These are phyloP conservation scores for Solanum piurae DNA, from an alignment of 257 asterid species.

Conservation along the genomic window DNA sequence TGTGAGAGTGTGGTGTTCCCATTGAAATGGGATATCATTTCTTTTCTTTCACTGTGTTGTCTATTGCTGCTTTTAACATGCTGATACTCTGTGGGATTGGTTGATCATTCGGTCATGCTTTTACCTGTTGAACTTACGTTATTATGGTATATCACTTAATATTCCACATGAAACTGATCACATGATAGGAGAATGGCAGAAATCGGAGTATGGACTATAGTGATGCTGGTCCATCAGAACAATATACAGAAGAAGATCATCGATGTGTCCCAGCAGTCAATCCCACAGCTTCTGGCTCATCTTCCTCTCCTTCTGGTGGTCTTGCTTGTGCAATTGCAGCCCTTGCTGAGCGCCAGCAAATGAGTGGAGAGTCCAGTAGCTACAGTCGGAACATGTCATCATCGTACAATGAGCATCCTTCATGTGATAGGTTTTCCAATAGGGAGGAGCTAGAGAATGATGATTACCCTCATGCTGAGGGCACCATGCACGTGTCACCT, in stretches of 20 bases:
- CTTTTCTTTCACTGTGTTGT: background rate
- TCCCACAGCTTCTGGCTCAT: constrained; percentile 34
- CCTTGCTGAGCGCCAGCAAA: constrained; percentile 86
- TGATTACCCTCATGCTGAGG: constrained; percentile 31
- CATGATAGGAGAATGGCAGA: constrained; percentile 58
- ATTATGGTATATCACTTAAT: background rate
- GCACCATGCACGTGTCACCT: constrained; percentile 19
- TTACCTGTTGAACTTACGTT: background rate
- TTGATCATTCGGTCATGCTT: background rate
- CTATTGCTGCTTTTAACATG: background rate
- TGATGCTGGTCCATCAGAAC: constrained; percentile 34
- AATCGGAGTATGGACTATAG: constrained; percentile 25
- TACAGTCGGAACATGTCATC: constrained; percentile 25
- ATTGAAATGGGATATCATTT: background rate
- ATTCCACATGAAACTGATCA: background rate
- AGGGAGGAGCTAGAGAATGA: constrained; percentile 39
- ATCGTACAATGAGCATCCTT: constrained; percentile 19
- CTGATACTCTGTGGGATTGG: background rate
- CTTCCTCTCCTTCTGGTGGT: constrained; percentile 82
- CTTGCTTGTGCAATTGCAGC: constrained; percentile 92
- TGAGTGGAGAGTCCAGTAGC: constrained; percentile 41
- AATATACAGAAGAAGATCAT: constrained; percentile 24
- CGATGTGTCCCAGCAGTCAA: constrained; percentile 9
- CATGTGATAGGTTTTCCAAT: constrained; percentile 25
- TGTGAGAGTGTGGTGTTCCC: background rate